Evolutionary conservation across 2,329 filamentous ascomycete species (phyloP).

Genomic region (Chaetomiaceae sp.): DNA sequence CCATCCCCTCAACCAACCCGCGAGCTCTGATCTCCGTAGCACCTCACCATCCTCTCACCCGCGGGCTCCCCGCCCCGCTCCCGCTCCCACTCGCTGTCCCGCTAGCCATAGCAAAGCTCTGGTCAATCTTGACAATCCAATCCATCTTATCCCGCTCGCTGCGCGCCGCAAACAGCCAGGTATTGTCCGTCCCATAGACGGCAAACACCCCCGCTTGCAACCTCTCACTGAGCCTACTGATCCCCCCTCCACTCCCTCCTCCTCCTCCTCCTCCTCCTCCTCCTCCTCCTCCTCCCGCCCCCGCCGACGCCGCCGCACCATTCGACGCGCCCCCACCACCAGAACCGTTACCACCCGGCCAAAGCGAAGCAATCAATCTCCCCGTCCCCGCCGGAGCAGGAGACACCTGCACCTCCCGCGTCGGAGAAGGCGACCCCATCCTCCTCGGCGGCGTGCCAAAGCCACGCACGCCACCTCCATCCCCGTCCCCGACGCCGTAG

Average conservation of each 20-base stretch:
- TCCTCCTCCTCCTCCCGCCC: too few species aligned
- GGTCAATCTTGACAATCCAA: constrained; percentile 94
- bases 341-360: constrained; percentile 39
- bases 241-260: constrained; percentile 27
- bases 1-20: background rate
- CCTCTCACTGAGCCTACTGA: constrained; percentile 53
- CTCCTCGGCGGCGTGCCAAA: constrained; percentile 25
- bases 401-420: background rate
- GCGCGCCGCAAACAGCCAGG: constrained; percentile 86
- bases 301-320: background rate
- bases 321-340: background rate
- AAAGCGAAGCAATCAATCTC: constrained; percentile 51
- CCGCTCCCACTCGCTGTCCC: constrained; percentile 34
- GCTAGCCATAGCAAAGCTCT: constrained; percentile 57
- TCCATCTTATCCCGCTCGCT: constrained; percentile 91
- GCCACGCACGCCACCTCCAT: constrained; percentile 35
- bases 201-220: constrained; percentile 78
- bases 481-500: constrained; percentile 7
- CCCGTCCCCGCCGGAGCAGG: constrained; percentile 32
- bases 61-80: constrained; percentile 5
- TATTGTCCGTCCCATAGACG: constrained; percentile 89
- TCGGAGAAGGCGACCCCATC: constrained; percentile 5
- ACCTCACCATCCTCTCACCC: background rate
- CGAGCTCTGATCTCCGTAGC: background rate
- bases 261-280: too few species aligned